Evolutionary conservation across 2,329 filamentous ascomycete genomes (phyloP).

Genomic region (Trichoderma sp.): DNA sequence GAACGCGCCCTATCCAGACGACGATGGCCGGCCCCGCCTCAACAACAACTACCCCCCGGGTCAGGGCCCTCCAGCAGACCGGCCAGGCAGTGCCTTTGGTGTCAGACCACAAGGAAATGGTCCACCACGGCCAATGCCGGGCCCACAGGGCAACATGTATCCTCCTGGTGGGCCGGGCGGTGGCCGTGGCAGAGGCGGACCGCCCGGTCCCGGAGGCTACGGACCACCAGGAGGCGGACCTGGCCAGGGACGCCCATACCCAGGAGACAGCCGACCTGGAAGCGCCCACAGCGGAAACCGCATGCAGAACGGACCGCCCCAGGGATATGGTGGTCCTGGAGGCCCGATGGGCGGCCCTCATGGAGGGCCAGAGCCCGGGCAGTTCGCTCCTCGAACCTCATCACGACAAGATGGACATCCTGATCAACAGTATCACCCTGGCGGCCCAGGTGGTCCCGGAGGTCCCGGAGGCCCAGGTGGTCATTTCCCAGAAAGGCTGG

Average conservation of each 20-base stretch:
- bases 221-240: conserved; percentile 29
- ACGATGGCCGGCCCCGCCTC: conserved; percentile 44
- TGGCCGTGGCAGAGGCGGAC: conserved; percentile 47
- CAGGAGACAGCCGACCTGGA: conserved; percentile 29
- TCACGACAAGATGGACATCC: conserved; percentile 28
- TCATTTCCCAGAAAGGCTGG: conserved; percentile 34
- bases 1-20: conserved; percentile 54
- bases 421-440: conserved; percentile 32
- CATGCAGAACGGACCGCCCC: background rate
- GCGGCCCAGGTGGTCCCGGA: conserved; percentile 30
- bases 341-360: conserved; percentile 12
- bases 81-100: conserved; percentile 53
- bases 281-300: conserved; percentile 30
- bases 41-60: conserved; percentile 50
- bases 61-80: conserved; percentile 48
- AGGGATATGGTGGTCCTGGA: conserved; percentile 6
- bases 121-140: conserved; percentile 37
- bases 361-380: conserved; percentile 29
- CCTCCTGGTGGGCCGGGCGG: conserved; percentile 34
- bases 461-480: conserved; percentile 6
- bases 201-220: conserved; percentile 42
- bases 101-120: conserved; percentile 45
- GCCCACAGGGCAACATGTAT: conserved; percentile 47
- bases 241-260: conserved; percentile 21
- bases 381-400: conserved; percentile 40